Evolutionary conservation across 2,329 filamentous ascomycete genomes (phyloP).

Genomic region (Cytospora leucostoma): DNA sequence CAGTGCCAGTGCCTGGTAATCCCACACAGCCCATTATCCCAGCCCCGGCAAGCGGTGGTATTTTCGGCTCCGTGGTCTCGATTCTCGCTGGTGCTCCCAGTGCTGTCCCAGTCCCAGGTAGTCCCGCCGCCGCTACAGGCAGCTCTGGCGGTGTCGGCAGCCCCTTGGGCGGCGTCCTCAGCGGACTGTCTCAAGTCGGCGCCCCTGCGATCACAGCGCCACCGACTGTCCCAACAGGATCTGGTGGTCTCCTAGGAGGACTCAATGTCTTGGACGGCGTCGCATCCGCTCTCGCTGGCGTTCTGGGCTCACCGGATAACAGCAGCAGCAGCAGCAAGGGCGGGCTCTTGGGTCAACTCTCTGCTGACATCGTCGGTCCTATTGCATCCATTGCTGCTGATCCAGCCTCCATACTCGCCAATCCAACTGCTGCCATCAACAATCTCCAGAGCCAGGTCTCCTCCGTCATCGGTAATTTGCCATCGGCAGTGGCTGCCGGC

Average conservation of each 20-base stretch:
- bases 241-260: constrained; percentile 3
- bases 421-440: constrained; percentile 22
- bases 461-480: constrained; percentile 22
- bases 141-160: neutral
- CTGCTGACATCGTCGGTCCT: constrained; percentile 22
- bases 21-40: constrained; percentile 4
- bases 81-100: constrained; percentile 21
- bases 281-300: constrained; percentile 18
- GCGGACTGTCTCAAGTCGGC: constrained; percentile 23
- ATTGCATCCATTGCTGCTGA: constrained; percentile 23
- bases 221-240: constrained; percentile 11
- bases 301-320: constrained; percentile 13
- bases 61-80: constrained; percentile 25
- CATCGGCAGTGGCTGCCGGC: constrained; percentile 25
- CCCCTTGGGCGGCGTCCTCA: constrained; percentile 23
- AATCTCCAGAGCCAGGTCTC: constrained; percentile 23
- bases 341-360: constrained; percentile 25
- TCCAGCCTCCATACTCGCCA: constrained; percentile 19
- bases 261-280: constrained; percentile 21
- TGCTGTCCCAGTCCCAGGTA: constrained; percentile 6
- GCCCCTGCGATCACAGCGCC: constrained; percentile 3
- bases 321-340: neutral
- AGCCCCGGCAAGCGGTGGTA: neutral
- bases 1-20: constrained; percentile 6
- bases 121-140: neutral